These are phyloP conservation scores for Penicillium simplicissimum DNA, from an alignment of 495 filamentous ascomycete species.

Conservation along the genomic window DNA sequence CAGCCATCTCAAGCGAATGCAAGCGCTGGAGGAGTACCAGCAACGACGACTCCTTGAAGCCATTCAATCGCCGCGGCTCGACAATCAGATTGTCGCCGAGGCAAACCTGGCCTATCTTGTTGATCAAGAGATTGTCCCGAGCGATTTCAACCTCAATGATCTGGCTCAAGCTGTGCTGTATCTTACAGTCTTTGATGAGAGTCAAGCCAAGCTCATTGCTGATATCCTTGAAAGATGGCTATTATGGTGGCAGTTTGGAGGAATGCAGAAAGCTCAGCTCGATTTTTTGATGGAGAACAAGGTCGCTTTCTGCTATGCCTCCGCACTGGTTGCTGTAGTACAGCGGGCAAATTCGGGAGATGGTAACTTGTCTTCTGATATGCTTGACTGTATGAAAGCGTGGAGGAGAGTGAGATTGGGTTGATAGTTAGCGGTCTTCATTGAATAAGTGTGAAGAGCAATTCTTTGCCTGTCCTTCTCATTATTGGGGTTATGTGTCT, in stretches of 20 bases:
- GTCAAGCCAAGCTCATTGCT: not conserved
- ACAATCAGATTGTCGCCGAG: slow-evolving; percentile 5
- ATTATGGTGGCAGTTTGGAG: slow-evolving; percentile 12
- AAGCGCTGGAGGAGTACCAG: slow-evolving; percentile 4
- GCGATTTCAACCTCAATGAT: not conserved
- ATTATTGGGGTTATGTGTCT: no score
- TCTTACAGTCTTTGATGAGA: slow-evolving; percentile 6
- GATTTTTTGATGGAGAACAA: slow-evolving; percentile 9
- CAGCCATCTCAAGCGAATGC: not conserved
- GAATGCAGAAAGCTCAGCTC: slow-evolving; percentile 10
- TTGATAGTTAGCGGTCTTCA: not conserved
- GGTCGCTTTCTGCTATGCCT: slow-evolving; percentile 11
- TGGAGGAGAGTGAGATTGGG: slow-evolving; percentile 8
- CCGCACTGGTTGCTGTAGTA: slow-evolving; percentile 6
- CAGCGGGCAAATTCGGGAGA: slow-evolving; percentile 3
- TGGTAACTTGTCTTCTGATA: slow-evolving; percentile 6
- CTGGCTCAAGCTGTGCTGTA: slow-evolving; percentile 2
- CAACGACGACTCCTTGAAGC: slow-evolving; percentile 11
- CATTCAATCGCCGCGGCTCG: slow-evolving; percentile 11
- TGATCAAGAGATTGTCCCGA: not conserved
- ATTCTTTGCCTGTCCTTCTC: no score
- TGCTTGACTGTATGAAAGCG: slow-evolving; percentile 10
- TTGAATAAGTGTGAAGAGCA: no score
- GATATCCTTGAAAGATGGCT: slow-evolving; percentile 15
- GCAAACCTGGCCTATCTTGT: not conserved